phyloP scores from a whole-genome alignment of 495 filamentous ascomycete genomes.

The Talaromyces stipitatus region DNA sequence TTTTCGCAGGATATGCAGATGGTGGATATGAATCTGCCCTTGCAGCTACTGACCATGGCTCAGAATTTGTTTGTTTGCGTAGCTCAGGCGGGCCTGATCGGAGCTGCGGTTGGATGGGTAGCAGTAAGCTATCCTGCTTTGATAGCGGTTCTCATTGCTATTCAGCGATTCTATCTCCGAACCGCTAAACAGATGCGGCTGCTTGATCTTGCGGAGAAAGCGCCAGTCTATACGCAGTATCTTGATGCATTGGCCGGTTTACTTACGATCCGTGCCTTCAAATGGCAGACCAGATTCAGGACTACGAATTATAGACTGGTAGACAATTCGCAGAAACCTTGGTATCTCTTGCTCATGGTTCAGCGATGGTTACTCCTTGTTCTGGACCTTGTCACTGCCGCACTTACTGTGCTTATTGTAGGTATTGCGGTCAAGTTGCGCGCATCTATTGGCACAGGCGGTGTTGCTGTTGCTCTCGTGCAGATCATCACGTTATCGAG shows the following conservation, averaged over 20 bases:
- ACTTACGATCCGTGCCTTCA: constrained; percentile 38
- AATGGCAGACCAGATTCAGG: constrained; percentile 27
- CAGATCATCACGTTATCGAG: constrained; percentile 29
- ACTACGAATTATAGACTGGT: constrained; percentile 29
- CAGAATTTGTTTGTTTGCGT: constrained; percentile 19
- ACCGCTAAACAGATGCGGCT: constrained; percentile 47
- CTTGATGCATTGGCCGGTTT: constrained; percentile 31
- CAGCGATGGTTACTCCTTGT: constrained; percentile 33
- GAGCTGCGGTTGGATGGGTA: constrained; percentile 16
- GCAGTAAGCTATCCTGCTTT: constrained; percentile 26
- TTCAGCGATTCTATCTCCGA: constrained; percentile 43
- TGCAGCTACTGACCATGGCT: constrained; percentile 19
- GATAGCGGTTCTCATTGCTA: constrained; percentile 24
- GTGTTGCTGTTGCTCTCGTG: constrained; percentile 37
- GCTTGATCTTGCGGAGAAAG: constrained; percentile 44
- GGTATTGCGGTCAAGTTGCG: constrained; percentile 21
- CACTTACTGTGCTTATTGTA: constrained; percentile 24
- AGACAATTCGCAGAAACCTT: constrained; percentile 41
- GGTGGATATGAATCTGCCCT: constrained; percentile 33
- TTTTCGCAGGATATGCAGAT: constrained; percentile 53
- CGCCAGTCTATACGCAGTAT: constrained; percentile 41
- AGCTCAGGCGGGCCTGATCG: constrained; percentile 28
- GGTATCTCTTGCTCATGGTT: constrained; percentile 35
- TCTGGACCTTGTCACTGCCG: constrained; percentile 25
- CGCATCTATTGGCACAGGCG: constrained; percentile 19